These are phyloP conservation scores for Neurospora tetrasperma DNA, from an alignment of 495 filamentous ascomycete genomes.

Conservation along the genomic window DNA sequence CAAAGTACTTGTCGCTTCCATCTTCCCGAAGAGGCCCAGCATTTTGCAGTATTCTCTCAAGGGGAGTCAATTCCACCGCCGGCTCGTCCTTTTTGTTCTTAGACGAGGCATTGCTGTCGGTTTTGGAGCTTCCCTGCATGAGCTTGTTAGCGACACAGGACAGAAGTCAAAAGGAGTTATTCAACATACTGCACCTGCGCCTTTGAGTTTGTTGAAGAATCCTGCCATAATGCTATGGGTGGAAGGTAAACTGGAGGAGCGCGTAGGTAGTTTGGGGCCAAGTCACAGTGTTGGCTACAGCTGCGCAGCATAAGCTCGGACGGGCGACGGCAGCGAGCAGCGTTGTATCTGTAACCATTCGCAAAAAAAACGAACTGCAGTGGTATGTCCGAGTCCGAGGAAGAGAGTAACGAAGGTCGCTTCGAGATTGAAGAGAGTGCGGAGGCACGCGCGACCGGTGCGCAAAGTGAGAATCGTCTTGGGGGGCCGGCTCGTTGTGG, in stretches of 20 bases:
- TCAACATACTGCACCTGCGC: constrained; percentile 23
- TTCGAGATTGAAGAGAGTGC: not conserved
- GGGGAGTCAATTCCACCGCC: constrained; percentile 55
- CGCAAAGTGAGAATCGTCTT: not conserved
- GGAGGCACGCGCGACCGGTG: not conserved
- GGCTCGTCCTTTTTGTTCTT: constrained; percentile 62
- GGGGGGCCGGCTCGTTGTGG: not conserved
- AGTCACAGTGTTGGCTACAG: not conserved
- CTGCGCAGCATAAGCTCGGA: constrained; percentile 8
- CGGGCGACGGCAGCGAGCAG: not conserved
- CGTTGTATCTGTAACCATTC: constrained; percentile 5
- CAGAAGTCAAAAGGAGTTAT: not conserved
- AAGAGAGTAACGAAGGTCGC: not conserved
- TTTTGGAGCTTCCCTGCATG: constrained; percentile 23
- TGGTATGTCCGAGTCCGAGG: not conserved
- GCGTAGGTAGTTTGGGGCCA: constrained; percentile 1
- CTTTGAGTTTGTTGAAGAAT: constrained; percentile 36
- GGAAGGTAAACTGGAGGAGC: constrained; percentile 6
- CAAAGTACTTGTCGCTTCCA: constrained; percentile 97
- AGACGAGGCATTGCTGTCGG: constrained; percentile 30
- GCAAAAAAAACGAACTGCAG: not conserved
- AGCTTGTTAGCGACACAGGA: not conserved
- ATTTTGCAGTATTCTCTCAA: constrained; percentile 75
- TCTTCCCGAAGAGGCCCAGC: constrained; percentile 69
- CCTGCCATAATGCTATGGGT: constrained; percentile 30